phyloP scores from a whole-genome alignment of 1,284 basidiomycete species.

The Cutaneotrichosporon mucoides region DNA sequence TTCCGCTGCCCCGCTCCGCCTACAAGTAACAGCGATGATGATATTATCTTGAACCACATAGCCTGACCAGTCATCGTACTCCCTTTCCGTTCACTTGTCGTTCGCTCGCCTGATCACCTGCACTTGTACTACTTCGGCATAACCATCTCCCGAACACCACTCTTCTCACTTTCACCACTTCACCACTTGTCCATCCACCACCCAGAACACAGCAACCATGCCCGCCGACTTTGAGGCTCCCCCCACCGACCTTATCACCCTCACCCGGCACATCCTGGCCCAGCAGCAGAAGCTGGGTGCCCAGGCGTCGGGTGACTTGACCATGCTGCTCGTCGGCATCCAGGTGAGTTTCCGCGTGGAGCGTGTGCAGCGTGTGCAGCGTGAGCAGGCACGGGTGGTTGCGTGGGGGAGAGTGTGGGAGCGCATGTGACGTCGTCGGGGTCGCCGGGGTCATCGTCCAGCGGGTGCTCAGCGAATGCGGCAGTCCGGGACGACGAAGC shows the following conservation, averaged over 20 bases:
- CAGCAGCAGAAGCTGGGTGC: constrained; percentile 76
- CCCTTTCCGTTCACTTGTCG: no score
- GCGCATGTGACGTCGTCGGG: no score
- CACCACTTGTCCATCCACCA: neutral
- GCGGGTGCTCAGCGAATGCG: no score
- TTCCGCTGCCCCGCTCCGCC: neutral
- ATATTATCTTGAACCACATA: no score
- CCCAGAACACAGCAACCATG: constrained; percentile 5
- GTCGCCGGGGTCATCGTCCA: no score
- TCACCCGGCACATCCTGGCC: constrained; percentile 81
- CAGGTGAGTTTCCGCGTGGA: constrained; percentile 58
- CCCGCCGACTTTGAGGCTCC: constrained; percentile 56
- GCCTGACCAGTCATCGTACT: no score
- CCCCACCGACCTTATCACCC: constrained; percentile 81
- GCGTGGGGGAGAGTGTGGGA: neutral
- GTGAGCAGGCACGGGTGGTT: neutral
- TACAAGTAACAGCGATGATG: neutral
- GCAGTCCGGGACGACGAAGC: no score
- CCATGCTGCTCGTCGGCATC: constrained; percentile 89
- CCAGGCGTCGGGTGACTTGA: constrained; percentile 86
- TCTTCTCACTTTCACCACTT: neutral
- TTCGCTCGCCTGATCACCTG: neutral
- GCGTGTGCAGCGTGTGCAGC: no score
- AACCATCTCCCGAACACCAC: neutral
- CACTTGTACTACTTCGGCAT: neutral